phyloP scores from a whole-genome alignment of 352 stramenopile genomes.

The Saprolegnia diclina region DNA sequence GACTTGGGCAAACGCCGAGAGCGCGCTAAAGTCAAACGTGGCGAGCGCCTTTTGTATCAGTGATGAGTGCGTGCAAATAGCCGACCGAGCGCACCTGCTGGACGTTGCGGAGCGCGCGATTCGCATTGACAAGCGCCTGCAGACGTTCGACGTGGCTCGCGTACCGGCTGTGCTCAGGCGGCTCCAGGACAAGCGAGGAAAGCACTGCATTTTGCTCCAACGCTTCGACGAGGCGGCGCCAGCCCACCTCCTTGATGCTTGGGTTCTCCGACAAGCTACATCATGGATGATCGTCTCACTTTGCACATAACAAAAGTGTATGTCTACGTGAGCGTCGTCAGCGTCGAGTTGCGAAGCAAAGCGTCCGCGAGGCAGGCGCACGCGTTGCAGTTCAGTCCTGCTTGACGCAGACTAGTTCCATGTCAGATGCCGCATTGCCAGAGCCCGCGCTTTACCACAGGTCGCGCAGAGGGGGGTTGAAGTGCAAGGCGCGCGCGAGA shows the following conservation, averaged over 20 bases:
- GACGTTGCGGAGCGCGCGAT: slow-evolving; percentile 33
- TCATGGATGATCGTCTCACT: neutral
- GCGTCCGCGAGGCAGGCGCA: slow-evolving; percentile 37
- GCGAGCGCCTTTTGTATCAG: neutral
- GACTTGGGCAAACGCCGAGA: slow-evolving; percentile 44
- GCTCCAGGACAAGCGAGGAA: slow-evolving; percentile 32
- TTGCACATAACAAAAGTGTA: neutral
- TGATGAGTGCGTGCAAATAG: neutral
- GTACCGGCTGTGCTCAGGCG: slow-evolving; percentile 32
- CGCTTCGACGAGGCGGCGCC: slow-evolving; percentile 41
- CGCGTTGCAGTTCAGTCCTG: slow-evolving; percentile 35
- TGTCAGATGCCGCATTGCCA: neutral
- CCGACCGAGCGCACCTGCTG: slow-evolving; percentile 21
- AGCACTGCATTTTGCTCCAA: slow-evolving; percentile 42
- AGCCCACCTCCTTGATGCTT: slow-evolving; percentile 40
- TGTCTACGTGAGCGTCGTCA: slow-evolving; percentile 44
- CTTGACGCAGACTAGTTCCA: neutral
- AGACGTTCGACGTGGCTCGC: slow-evolving; percentile 32
- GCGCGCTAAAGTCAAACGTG: slow-evolving; percentile 34
- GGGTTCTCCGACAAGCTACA: slow-evolving; percentile 40
- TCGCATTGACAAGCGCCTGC: slow-evolving; percentile 40
- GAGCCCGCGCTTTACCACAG: slow-evolving; percentile 9
- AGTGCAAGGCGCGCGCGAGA: slow-evolving; percentile 9
- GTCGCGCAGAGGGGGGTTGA: slow-evolving; percentile 8
- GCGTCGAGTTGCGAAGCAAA: slow-evolving; percentile 48